Evolutionary conservation across 495 filamentous ascomycete species (phyloP).

Genomic region (Penicillium cosmopolitanum): DNA sequence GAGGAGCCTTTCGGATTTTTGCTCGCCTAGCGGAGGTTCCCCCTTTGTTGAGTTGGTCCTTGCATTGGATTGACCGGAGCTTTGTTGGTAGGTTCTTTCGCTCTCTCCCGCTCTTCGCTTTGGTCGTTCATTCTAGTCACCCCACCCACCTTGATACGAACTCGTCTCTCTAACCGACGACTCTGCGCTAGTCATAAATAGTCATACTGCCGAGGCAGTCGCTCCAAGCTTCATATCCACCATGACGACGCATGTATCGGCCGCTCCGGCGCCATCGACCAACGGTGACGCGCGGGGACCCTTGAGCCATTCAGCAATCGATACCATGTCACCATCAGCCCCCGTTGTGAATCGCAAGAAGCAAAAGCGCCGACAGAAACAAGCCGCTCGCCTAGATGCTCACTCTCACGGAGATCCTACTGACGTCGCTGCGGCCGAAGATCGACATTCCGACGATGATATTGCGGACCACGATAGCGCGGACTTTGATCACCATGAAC

Average conservation of each 20-base stretch:
- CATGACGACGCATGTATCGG: conserved; percentile 39
- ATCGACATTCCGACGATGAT: conserved; percentile 36
- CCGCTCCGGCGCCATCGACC: conserved; percentile 39
- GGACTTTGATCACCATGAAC: conserved; percentile 21
- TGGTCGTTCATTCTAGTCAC: conserved; percentile 19
- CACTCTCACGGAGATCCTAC: conserved; percentile 27
- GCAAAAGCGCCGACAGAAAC: conserved; percentile 80
- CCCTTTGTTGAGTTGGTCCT: conserved; percentile 22
- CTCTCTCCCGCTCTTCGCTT: conserved; percentile 36
- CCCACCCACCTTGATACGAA: conserved; percentile 19
- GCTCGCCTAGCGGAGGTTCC: conserved; percentile 15
- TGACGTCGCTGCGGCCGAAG: conserved; percentile 26
- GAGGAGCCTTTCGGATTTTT: conserved; percentile 16
- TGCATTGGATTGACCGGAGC: conserved; percentile 33
- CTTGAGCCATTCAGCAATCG: conserved; percentile 30
- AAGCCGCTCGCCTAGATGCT: conserved; percentile 63
- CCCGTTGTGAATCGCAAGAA: conserved; percentile 82
- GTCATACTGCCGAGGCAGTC: conserved; percentile 27
- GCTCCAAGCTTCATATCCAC: conserved; percentile 29
- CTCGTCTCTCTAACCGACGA: conserved; percentile 12
- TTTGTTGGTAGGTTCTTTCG: conserved; percentile 39
- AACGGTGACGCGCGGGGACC: conserved; percentile 40
- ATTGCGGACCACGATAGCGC: conserved; percentile 33
- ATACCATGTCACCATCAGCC: conserved; percentile 36
- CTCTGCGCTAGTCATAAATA: background rate